A percentile compares a stretch with the other conserved stretches of the same genome.
Evolutionary conservation across 2,329 filamentous ascomycete species (phyloP).

Genomic region (Didymella glomerata): DNA sequence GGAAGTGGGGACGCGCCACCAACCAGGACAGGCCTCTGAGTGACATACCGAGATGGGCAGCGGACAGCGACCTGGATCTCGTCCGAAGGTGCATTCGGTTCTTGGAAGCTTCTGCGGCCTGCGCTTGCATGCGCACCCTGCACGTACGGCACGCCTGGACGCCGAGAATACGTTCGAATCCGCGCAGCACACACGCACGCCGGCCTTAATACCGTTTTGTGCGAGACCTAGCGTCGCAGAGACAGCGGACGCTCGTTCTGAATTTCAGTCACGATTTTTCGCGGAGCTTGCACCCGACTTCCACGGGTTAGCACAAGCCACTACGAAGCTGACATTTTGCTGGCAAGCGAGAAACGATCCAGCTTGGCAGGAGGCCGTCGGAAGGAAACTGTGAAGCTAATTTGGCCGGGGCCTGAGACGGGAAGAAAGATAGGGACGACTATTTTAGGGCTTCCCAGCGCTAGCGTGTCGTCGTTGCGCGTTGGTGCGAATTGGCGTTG

Average conservation of each 20-base stretch:
- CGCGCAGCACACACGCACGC: not conserved
- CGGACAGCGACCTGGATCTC: not conserved
- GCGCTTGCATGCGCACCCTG: not conserved
- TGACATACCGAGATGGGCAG: slow-evolving; percentile 1
- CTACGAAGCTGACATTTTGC: not conserved
- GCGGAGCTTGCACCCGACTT: slow-evolving; percentile 13
- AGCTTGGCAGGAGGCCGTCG: slow-evolving; percentile 2
- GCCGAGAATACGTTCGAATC: not conserved
- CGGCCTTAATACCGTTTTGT: slow-evolving; percentile 11
- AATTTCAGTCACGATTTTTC: slow-evolving; percentile 4
- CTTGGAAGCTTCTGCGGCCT: not conserved
- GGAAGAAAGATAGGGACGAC: slow-evolving; percentile 14
- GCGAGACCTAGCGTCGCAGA: not conserved
- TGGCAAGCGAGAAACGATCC: slow-evolving; percentile 4
- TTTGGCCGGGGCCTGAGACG: not conserved
- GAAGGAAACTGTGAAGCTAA: not conserved
- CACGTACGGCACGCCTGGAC: not conserved
- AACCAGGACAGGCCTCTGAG: not conserved
- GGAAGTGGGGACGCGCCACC: slow-evolving; percentile 6
- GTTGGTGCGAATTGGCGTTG: slow-evolving; percentile 2
- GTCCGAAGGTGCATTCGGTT: not conserved
- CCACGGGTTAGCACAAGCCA: slow-evolving; percentile 9
- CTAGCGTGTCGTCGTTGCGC: slow-evolving; percentile 3
- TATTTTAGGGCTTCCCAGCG: slow-evolving; percentile 12
- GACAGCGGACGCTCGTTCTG: not conserved